Conservation (phyloP, 805 yeast species). For the Wickerhamiella alocasiicola region DNA sequence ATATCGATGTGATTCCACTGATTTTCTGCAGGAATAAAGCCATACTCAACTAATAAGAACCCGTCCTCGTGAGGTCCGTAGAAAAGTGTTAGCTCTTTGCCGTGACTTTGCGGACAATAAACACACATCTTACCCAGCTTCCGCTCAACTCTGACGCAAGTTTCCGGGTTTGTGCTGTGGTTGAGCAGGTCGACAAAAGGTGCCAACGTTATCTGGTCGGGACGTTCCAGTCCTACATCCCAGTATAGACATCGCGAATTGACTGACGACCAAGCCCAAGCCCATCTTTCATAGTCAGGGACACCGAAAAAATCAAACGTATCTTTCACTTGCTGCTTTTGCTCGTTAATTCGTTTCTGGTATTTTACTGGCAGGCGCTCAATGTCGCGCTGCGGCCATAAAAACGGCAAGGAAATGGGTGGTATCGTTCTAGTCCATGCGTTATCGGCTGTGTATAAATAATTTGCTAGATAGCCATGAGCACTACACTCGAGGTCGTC, state of each 20-base stretch:
- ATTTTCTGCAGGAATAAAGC: constrained; percentile 51
- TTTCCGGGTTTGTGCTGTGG: constrained; percentile 34
- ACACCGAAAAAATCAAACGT: neutral
- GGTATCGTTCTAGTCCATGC: constrained; percentile 1
- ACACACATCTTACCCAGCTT: constrained; percentile 47
- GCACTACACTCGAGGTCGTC: neutral
- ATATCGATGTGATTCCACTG: constrained; percentile 63
- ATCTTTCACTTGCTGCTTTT: constrained; percentile 10
- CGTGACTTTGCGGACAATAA: constrained; percentile 28
- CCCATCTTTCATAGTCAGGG: constrained; percentile 23
- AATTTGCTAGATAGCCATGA: constrained; percentile 2
- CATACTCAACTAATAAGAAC: constrained; percentile 74
- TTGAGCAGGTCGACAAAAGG: constrained; percentile 85
- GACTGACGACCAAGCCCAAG: constrained; percentile 76
- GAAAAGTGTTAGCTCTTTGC: constrained; percentile 45
- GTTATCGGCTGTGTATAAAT: neutral
- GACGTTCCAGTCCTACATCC: constrained; percentile 45
- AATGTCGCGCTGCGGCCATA: constrained; percentile 35
- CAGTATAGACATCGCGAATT: constrained; percentile 85
- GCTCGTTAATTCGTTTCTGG: constrained; percentile 15
- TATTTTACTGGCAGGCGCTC: constrained; percentile 18
- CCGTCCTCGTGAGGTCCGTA: constrained; percentile 88
- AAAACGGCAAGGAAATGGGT: neutral
- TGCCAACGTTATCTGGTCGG: constrained; percentile 75
- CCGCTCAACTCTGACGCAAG: constrained; percentile 26